Percentiles rank a stretch among this genome's conserved stretches.
These are phyloP conservation scores for Metarhizium guizhouense DNA, from an alignment of 2,329 filamentous ascomycete species.

Conservation along the genomic window DNA sequence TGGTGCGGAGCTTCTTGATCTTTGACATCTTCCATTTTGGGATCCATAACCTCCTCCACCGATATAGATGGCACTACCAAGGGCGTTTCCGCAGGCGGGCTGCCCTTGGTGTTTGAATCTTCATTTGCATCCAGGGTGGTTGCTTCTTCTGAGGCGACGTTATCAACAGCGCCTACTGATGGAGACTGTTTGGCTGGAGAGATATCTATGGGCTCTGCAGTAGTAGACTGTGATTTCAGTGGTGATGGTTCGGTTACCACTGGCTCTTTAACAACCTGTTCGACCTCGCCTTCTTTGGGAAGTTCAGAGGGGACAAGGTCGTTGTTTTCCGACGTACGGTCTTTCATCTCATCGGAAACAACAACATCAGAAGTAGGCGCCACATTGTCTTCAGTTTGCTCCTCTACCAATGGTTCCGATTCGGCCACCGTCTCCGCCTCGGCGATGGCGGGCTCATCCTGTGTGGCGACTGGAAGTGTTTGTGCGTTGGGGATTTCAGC, in stretches of 20 bases:
- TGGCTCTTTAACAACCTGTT: background rate
- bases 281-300: background rate
- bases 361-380: background rate
- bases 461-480: background rate
- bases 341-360: background rate
- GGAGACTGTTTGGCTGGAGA: background rate
- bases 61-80: slow-evolving; percentile 3
- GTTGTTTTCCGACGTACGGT: background rate
- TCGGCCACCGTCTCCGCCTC: background rate
- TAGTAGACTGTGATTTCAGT: background rate
- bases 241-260: background rate
- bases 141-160: background rate
- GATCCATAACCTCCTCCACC: slow-evolving; percentile 1
- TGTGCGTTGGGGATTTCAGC: background rate
- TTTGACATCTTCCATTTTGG: background rate
- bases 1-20: background rate
- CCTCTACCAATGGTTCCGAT: background rate
- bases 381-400: background rate
- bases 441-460: background rate
- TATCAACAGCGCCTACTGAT: background rate
- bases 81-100: background rate
- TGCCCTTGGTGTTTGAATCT: background rate
- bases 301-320: background rate
- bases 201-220: background rate
- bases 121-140: background rate